Evolutionary conservation across 257 asterid species (phyloP).

Genomic region (Solanum virginianum): DNA sequence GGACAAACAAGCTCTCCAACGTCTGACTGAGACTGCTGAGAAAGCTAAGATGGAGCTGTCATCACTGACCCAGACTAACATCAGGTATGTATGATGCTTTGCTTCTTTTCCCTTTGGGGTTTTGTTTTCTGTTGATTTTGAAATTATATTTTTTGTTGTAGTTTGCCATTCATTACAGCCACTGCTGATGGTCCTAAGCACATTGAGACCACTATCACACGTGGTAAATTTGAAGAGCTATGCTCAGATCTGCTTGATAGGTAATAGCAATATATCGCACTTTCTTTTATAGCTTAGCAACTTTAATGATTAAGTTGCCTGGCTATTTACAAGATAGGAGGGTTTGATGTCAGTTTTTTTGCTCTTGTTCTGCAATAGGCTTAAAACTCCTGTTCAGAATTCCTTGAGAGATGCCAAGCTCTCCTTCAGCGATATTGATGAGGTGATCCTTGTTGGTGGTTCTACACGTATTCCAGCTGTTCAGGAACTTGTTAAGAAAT

Average conservation of each 20-base stretch:
- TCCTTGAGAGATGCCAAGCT: conserved; percentile 92
- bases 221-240: conserved; percentile 88
- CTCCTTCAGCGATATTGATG: conserved; percentile 72
- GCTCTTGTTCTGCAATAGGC: conserved; percentile 22
- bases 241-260: conserved; percentile 94
- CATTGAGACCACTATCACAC: conserved; percentile 83
- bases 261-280: conserved; percentile 17
- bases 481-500: conserved; percentile 80
- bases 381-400: conserved; percentile 87
- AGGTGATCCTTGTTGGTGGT: conserved; percentile 93
- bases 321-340: background rate
- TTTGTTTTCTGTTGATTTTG: background rate
- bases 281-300: background rate
- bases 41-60: conserved; percentile 98
- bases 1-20: conserved; percentile 99
- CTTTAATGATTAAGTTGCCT: background rate
- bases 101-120: background rate
- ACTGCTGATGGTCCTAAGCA: conserved; percentile 99
- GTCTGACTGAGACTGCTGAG: conserved; percentile 95
- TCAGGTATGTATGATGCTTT: conserved; percentile 32
- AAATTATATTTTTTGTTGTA: conserved; percentile 9
- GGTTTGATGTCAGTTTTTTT: background rate
- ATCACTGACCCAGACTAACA: conserved; percentile 77
- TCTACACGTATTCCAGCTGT: conserved; percentile 98
- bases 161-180: conserved; percentile 98